Conservation (phyloP, 805 yeast species). For the Metschnikowia chrysomelidarum region DNA sequence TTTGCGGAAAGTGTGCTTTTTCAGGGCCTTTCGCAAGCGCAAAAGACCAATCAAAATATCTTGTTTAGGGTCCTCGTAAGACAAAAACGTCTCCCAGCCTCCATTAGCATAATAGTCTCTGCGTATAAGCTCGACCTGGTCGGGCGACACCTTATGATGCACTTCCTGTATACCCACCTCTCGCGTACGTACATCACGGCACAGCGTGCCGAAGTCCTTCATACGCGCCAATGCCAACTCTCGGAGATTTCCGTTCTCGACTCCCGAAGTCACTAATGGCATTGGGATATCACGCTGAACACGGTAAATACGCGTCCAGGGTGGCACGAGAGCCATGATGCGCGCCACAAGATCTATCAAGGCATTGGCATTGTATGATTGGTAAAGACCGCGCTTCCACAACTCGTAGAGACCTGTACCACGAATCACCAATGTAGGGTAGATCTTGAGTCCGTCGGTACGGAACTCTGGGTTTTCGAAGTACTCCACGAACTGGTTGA, state of each 20-base stretch:
- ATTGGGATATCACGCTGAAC: conserved; percentile 99
- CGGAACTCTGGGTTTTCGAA: conserved; percentile 96
- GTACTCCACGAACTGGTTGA: conserved; percentile 93
- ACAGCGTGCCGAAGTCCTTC: conserved; percentile 96
- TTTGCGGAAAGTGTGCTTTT: conserved; percentile 85
- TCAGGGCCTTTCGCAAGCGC: conserved; percentile 83
- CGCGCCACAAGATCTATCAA: conserved; percentile 93
- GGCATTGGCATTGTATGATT: conserved; percentile 92
- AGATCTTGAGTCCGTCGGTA: conserved; percentile 93
- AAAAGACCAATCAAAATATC: conserved; percentile 91
- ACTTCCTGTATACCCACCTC: conserved; percentile 99
- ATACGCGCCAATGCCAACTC: conserved; percentile 95
- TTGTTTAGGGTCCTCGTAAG: conserved; percentile 95
- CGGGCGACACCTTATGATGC: conserved; percentile 94
- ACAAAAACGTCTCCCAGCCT: conserved; percentile 96
- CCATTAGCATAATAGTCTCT: conserved; percentile 97
- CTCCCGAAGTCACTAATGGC: conserved; percentile 98
- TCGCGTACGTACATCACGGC: conserved; percentile 95
- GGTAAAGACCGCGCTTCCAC: conserved; percentile 95
- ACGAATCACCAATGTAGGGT: conserved; percentile 94
- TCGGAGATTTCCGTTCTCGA: conserved; percentile 93
- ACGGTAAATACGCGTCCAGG: conserved; percentile 98
- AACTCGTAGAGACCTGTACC: conserved; percentile 97
- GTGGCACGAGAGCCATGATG: conserved; percentile 93
- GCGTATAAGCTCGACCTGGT: conserved; percentile 92